Percentiles rank a stretch among this genome's conserved stretches.
These are phyloP conservation scores for Clonostachys solani DNA, from an alignment of 2,329 filamentous ascomycete species.

Conservation along the genomic window DNA sequence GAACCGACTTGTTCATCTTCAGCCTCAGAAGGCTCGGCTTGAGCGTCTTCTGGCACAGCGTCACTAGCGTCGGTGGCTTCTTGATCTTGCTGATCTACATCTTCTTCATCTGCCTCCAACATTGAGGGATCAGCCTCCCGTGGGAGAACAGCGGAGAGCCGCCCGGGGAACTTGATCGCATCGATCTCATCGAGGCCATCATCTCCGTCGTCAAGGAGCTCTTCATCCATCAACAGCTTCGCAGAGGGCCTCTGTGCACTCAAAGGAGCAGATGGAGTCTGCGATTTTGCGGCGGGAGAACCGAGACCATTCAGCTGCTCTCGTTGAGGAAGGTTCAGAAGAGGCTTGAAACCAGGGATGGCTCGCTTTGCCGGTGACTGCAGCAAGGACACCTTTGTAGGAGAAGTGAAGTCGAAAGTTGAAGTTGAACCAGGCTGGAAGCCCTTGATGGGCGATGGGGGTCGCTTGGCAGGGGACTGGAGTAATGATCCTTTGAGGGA, in stretches of 20 bases:
- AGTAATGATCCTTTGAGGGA: constrained; percentile 34
- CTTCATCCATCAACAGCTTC: constrained; percentile 28
- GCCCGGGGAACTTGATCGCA: constrained; percentile 35
- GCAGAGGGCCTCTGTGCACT: constrained; percentile 20
- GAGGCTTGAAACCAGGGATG: constrained; percentile 24
- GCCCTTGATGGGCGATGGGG: constrained; percentile 37
- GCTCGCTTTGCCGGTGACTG: constrained; percentile 48
- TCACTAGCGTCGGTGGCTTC: too few relatives aligned
- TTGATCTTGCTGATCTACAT: constrained; percentile 1
- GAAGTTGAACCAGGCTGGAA: constrained; percentile 17
- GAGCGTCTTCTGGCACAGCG: background rate
- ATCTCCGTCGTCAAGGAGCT: constrained; percentile 1
- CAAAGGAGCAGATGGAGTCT: constrained; percentile 23
- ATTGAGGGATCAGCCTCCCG: constrained; percentile 32
- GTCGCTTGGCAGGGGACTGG: constrained; percentile 47
- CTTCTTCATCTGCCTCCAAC: constrained; percentile 18
- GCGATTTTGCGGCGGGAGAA: constrained; percentile 15
- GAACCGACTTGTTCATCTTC: background rate
- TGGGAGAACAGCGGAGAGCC: constrained; percentile 38
- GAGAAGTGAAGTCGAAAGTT: constrained; percentile 24
- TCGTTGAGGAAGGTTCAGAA: constrained; percentile 16
- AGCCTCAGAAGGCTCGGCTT: constrained; percentile 1
- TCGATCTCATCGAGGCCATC: constrained; percentile 12
- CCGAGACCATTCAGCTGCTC: background rate
- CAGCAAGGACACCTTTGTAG: constrained; percentile 40